A percentile compares a stretch with the other conserved stretches of the same genome.
These are phyloP conservation scores for Emergomyces orientalis DNA, from an alignment of 2,329 filamentous ascomycete genomes.

Conservation along the genomic window DNA sequence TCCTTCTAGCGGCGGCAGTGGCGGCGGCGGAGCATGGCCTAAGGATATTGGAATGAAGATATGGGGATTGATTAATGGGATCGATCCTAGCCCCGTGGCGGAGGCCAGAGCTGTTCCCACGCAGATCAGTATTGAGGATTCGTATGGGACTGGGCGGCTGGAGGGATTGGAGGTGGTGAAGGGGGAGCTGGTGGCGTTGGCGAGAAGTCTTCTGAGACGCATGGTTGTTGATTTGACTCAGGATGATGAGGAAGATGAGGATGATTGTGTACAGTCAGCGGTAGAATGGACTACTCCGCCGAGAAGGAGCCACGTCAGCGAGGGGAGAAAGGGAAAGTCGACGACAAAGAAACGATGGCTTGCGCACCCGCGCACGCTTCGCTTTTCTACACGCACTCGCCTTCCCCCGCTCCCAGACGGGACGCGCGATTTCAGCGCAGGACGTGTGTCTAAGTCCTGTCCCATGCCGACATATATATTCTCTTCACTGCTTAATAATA, in stretches of 20 bases:
- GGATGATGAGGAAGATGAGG: slow-evolving; percentile 34
- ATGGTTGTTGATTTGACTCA: slow-evolving; percentile 69
- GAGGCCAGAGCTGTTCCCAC: slow-evolving; percentile 62
- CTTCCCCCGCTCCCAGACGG: slow-evolving; percentile 45
- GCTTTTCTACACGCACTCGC: slow-evolving; percentile 65
- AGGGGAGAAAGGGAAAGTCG: background rate
- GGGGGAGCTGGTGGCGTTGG: slow-evolving; percentile 59
- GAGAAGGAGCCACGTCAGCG: background rate
- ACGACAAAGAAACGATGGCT: slow-evolving; percentile 50
- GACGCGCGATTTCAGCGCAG: slow-evolving; percentile 18
- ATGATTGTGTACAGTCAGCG: slow-evolving; percentile 6
- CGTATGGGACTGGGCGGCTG: slow-evolving; percentile 56
- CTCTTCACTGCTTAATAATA: slow-evolving; percentile 25
- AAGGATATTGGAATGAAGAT: slow-evolving; percentile 62
- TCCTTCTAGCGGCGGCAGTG: background rate
- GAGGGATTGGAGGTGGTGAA: slow-evolving; percentile 54
- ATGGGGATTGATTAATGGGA: slow-evolving; percentile 72
- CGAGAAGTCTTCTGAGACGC: slow-evolving; percentile 61
- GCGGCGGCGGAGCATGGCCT: slow-evolving; percentile 56
- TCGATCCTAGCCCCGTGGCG: slow-evolving; percentile 66
- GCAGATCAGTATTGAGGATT: slow-evolving; percentile 93
- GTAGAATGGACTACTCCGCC: slow-evolving; percentile 14
- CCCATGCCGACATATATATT: slow-evolving; percentile 68
- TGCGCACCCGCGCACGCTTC: slow-evolving; percentile 70
- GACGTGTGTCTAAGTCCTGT: slow-evolving; percentile 63